Percentiles rank a stretch among this genome's conserved stretches.
Evolutionary conservation across 108 stramenopile species (phyloP).

Genomic region (Hondaea fermentalgiana): DNA sequence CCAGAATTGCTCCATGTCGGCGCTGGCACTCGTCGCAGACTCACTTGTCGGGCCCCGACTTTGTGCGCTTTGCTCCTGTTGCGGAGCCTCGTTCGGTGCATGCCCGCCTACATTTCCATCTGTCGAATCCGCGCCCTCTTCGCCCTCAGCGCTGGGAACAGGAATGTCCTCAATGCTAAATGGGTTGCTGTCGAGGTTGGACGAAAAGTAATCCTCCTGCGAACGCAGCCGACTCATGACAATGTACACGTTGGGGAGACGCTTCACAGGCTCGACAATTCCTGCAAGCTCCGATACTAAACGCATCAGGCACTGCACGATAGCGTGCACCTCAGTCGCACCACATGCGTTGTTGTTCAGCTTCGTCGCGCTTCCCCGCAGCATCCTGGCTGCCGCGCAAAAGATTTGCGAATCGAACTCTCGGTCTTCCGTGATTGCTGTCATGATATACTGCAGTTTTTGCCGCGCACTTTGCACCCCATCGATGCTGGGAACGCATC

Average conservation of each 20-base stretch:
- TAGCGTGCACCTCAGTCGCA: background rate
- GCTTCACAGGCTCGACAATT: conserved; percentile 30
- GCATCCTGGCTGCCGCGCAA: background rate
- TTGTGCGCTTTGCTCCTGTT: no score
- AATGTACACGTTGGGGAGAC: conserved; percentile 31
- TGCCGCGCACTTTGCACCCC: background rate
- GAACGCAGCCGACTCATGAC: conserved; percentile 40
- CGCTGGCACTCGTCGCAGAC: no score
- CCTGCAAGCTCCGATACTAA: conserved; percentile 20
- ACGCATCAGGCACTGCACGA: background rate
- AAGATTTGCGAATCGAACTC: background rate
- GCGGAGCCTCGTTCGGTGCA: no score
- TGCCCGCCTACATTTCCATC: no score
- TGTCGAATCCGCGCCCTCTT: background rate
- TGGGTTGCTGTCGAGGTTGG: conserved; percentile 27
- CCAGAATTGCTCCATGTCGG: no score
- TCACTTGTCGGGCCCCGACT: no score
- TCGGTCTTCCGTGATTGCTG: background rate
- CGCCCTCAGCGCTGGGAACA: background rate
- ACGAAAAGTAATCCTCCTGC: conserved; percentile 48
- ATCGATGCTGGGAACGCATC: background rate
- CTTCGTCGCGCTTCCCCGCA: background rate
- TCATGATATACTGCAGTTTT: background rate
- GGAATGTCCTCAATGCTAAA: background rate
- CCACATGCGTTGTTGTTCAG: background rate